These are phyloP conservation scores for Cenococcum geophilum DNA, from an alignment of 495 filamentous ascomycete genomes.

Conservation along the genomic window DNA sequence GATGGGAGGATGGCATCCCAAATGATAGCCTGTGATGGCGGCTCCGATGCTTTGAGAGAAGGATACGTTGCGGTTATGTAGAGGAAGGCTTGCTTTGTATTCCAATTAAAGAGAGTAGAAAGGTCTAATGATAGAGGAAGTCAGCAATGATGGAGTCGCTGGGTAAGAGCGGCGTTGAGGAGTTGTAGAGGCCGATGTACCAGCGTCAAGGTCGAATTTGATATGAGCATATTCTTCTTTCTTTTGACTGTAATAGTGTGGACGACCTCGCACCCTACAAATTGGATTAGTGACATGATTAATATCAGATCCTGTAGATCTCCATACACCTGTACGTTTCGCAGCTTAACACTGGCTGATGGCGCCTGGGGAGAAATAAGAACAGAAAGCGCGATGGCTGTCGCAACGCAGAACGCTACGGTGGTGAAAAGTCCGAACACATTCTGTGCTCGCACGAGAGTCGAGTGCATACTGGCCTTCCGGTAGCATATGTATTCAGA, in stretches of 20 bases:
- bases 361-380: constrained; percentile 65
- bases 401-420: constrained; percentile 74
- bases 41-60: constrained; percentile 44
- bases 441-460: constrained; percentile 75
- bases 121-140: constrained; percentile 52
- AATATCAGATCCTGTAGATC: neutral
- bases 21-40: constrained; percentile 67
- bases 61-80: constrained; percentile 89
- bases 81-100: constrained; percentile 98
- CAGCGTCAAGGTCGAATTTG: constrained; percentile 80
- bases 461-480: constrained; percentile 68
- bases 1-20: constrained; percentile 91
- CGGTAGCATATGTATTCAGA: neutral
- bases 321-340: constrained; percentile 80
- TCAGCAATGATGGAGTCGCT: neutral
- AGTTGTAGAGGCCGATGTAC: constrained; percentile 35
- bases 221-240: constrained; percentile 93
- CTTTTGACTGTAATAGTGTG: constrained; percentile 87
- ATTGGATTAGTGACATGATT: constrained; percentile 11
- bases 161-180: constrained; percentile 14
- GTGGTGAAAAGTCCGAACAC: constrained; percentile 98
- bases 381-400: constrained; percentile 70
- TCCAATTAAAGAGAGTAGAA: constrained; percentile 93
- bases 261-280: constrained; percentile 72
- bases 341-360: constrained; percentile 57